Conservation (phyloP, 257 asterid genomes). For the Ehretia macrophylla region DNA sequence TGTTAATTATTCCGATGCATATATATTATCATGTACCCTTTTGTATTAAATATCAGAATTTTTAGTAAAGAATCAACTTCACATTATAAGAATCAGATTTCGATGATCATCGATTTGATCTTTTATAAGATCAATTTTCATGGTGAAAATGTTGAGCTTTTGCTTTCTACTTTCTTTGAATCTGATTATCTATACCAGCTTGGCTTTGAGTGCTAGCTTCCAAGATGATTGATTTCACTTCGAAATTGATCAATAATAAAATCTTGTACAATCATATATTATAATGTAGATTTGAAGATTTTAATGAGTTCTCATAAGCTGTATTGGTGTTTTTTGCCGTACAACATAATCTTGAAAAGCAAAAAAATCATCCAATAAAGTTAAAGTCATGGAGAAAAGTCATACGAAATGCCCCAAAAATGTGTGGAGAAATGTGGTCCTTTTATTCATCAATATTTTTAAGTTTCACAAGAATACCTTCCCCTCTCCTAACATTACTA, state of each 20-base stretch:
- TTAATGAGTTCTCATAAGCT: not conserved
- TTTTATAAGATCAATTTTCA: no score
- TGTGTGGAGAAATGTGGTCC: slow-evolving; percentile 7
- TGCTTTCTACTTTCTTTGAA: not conserved
- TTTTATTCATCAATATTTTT: no score
- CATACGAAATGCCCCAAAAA: slow-evolving; percentile 1
- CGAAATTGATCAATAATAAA: no score
- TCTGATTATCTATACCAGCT: not conserved
- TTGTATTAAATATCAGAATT: no score
- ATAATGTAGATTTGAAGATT: not conserved
- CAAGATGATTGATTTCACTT: not conserved
- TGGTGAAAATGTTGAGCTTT: no score
- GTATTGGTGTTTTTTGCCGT: slow-evolving; percentile 21
- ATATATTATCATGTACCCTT: not conserved
- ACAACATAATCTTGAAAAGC: slow-evolving; percentile 20
- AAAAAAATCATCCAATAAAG: slow-evolving; percentile 12
- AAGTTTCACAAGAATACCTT: no score
- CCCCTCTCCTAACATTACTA: no score
- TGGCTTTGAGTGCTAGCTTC: not conserved
- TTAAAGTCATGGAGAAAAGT: not conserved
- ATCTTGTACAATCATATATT: no score
- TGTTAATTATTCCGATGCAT: not conserved
- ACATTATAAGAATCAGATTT: no score
- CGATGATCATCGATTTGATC: no score
- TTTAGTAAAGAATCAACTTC: no score